Evolutionary conservation across 1,284 basidiomycete genomes (phyloP).

Genomic region (Ganoderma boninense): DNA sequence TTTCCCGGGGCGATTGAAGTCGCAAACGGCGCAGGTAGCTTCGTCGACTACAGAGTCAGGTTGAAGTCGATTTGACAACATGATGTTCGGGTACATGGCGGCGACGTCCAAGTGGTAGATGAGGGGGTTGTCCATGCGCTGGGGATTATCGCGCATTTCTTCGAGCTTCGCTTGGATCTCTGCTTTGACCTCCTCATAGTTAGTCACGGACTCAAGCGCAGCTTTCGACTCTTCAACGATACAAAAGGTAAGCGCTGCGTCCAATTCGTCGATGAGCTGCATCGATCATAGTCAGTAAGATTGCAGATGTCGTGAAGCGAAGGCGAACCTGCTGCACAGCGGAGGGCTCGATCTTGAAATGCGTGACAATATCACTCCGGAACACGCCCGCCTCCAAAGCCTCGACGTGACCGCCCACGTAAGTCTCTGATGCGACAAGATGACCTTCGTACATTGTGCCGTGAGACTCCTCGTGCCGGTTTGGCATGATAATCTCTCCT

Average conservation of each 20-base stretch:
- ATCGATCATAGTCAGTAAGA: background rate
- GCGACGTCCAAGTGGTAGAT: conserved; percentile 99
- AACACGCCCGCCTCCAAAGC: conserved; percentile 99
- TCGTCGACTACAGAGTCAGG: conserved; percentile 99
- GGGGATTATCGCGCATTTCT: conserved; percentile 90
- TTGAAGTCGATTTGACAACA: conserved; percentile 99
- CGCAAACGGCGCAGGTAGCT: conserved; percentile 96
- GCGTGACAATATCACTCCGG: conserved; percentile 92
- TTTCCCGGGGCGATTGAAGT: conserved; percentile 97
- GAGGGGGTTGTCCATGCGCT: conserved; percentile 89
- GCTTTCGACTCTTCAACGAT: conserved; percentile 90
- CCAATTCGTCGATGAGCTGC: conserved; percentile 94
- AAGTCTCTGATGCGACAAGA: conserved; percentile 95
- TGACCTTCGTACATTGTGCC: conserved; percentile 97
- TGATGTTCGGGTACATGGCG: conserved; percentile 99
- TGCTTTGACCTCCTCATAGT: conserved; percentile 93
- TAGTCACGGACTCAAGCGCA: conserved; percentile 86
- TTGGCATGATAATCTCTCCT: conserved; percentile 96
- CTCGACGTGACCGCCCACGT: conserved; percentile 99
- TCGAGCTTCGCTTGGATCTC: conserved; percentile 86
- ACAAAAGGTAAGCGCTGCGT: conserved; percentile 90
- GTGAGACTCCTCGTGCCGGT: conserved; percentile 93
- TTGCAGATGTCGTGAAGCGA: conserved; percentile 1
- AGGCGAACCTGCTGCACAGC: conserved; percentile 84
- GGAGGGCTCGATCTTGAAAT: conserved; percentile 94